Conservation (phyloP, 257 asterid species). For the Paulownia fortunei region DNA sequence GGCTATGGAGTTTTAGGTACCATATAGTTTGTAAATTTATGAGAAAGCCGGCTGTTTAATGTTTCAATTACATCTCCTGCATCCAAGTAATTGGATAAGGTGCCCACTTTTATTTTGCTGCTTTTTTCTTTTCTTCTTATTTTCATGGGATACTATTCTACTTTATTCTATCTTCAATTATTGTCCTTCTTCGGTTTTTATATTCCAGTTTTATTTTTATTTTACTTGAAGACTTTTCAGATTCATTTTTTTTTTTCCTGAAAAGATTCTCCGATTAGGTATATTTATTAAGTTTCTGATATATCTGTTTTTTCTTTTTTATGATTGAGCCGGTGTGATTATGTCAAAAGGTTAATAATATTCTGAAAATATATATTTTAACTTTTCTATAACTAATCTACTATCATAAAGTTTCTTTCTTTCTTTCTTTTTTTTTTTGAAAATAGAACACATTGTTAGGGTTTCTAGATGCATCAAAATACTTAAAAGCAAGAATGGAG, state of each 20-base stretch:
- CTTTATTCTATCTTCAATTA: slow-evolving; percentile 35
- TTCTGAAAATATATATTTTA: too few relatives aligned
- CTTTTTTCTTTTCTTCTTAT: not conserved
- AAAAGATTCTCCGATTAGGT: not conserved
- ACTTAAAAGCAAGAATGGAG: not conserved
- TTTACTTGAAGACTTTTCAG: slow-evolving; percentile 1
- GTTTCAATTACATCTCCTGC: too few relatives aligned
- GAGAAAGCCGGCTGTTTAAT: slow-evolving; percentile 10
- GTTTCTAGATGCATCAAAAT: slow-evolving; percentile 23
- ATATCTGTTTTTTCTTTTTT: not conserved
- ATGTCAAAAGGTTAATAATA: not conserved
- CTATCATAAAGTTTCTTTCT: not conserved
- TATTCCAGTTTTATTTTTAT: not conserved
- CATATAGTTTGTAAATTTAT: not conserved
- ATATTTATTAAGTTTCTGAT: not conserved
- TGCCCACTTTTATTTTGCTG: slow-evolving; percentile 30
- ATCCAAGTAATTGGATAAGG: slow-evolving; percentile 37
- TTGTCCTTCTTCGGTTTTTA: slow-evolving; percentile 23
- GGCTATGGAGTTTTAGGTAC: not conserved
- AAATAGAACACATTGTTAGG: slow-evolving; percentile 12
- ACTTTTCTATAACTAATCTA: too few relatives aligned
- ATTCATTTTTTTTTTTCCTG: slow-evolving; percentile 11
- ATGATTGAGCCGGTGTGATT: not conserved
- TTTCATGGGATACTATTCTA: slow-evolving; percentile 9
- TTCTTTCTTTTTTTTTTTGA: not conserved